These are phyloP conservation scores for Fusarium sp. DNA, from an alignment of 2,329 filamentous ascomycete genomes.

Conservation along the genomic window DNA sequence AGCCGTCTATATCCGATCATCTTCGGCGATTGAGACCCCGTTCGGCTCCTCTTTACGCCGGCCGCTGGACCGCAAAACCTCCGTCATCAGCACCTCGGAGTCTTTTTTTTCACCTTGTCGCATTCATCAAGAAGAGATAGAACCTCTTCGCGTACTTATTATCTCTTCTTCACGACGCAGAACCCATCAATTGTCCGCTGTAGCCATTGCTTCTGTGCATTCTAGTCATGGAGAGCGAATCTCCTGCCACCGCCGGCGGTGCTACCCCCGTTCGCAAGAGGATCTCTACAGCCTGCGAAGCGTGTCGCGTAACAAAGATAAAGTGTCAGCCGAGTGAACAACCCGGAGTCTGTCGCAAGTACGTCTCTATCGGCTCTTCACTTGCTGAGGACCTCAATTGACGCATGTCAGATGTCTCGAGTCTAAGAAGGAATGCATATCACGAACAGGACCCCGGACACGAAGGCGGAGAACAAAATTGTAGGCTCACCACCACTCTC, in stretches of 20 bases:
- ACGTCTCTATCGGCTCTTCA: slow-evolving; percentile 18
- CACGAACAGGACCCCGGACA: slow-evolving; percentile 62
- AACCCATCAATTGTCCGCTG: neutral
- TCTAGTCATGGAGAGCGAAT: neutral
- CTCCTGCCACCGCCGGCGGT: slow-evolving; percentile 20
- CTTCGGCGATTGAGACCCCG: slow-evolving; percentile 26
- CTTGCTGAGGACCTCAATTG: neutral
- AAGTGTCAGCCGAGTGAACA: slow-evolving; percentile 63
- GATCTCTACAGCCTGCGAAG: slow-evolving; percentile 62
- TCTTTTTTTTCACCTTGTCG: neutral
- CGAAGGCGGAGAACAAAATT: slow-evolving; percentile 58
- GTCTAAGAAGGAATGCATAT: slow-evolving; percentile 66
- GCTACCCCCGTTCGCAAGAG: slow-evolving; percentile 39
- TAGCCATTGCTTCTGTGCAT: neutral
- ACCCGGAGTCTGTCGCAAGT: slow-evolving; percentile 65
- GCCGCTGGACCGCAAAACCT: neutral
- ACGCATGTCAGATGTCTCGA: slow-evolving; percentile 59
- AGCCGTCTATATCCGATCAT: slow-evolving; percentile 24
- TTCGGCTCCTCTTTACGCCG: slow-evolving; percentile 35
- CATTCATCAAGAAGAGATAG: neutral
- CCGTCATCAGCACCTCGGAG: neutral
- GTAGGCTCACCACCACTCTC: slow-evolving; percentile 48
- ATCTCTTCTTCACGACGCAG: neutral
- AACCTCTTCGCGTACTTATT: neutral
- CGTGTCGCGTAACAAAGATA: slow-evolving; percentile 65